Evolutionary conservation across 176 grass and related monocot genomes (phyloP).

Genomic region (Alloteropsis semialata): DNA sequence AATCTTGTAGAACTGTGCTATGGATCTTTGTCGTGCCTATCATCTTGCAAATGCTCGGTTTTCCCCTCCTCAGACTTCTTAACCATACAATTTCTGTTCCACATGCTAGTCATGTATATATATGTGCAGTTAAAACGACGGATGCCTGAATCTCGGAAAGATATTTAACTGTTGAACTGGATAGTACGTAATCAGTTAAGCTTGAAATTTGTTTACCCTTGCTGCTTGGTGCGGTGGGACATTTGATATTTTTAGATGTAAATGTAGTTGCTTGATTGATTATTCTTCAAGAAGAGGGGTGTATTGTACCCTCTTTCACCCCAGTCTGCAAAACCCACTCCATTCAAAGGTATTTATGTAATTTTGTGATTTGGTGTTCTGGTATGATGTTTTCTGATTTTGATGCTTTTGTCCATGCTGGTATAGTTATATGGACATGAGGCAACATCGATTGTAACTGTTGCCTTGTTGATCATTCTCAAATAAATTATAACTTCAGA

Average conservation of each 20-base stretch:
- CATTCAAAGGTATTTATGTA: neutral
- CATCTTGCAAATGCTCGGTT: neutral
- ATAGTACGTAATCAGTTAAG: neutral
- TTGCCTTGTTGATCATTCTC: neutral
- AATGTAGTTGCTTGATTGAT: neutral
- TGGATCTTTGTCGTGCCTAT: neutral
- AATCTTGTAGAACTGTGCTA: neutral
- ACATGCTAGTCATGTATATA: no score
- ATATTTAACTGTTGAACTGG: neutral
- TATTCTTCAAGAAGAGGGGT: neutral
- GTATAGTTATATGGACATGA: neutral
- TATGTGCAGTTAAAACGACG: no score
- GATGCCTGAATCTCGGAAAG: neutral
- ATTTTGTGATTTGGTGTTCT: neutral
- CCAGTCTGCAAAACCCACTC: neutral
- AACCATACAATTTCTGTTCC: neutral
- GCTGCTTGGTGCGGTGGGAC: neutral
- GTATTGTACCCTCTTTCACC: neutral
- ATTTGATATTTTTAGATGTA: neutral
- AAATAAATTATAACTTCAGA: neutral
- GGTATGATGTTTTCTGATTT: neutral
- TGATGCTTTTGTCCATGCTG: neutral
- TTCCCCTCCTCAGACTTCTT: neutral
- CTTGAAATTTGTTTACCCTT: neutral
- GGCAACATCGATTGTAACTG: neutral